Conservation (phyloP, 176 grass and related monocot species). For the Musa acuminata region DNA sequence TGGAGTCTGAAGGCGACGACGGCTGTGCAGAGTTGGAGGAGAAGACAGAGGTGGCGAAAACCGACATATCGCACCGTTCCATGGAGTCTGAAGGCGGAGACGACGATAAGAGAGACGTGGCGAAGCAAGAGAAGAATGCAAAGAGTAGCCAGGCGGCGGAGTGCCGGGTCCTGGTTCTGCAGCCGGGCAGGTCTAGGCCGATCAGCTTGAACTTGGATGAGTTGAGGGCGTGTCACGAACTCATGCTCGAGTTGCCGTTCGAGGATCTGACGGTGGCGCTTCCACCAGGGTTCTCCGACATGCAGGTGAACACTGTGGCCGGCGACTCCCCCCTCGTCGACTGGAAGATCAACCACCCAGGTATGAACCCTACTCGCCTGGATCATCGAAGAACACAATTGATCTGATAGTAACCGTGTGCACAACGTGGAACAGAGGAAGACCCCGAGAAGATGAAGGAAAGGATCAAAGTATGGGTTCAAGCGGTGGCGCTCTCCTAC, state of each 20-base stretch:
- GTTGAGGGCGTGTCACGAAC: background rate
- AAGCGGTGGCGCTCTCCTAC: background rate
- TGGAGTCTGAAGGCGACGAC: no score
- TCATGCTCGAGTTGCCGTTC: background rate
- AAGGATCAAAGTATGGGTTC: background rate
- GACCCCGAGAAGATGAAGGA: background rate
- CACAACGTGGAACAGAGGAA: background rate
- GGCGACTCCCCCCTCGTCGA: background rate
- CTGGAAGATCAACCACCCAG: background rate
- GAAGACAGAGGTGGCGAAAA: no score
- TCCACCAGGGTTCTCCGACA: background rate
- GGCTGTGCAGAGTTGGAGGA: no score
- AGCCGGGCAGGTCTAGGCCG: background rate
- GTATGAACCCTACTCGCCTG: background rate
- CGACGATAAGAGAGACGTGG: no score
- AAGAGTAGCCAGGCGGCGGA: background rate
- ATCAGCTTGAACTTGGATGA: background rate
- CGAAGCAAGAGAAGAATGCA: no score
- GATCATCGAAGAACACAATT: background rate
- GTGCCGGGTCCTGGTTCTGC: background rate
- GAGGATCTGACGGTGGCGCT: background rate
- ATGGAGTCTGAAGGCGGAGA: no score
- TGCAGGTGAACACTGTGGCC: background rate
- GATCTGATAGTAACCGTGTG: background rate
- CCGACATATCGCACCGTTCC: no score